Conservation (phyloP, 2,329 filamentous ascomycete genomes). For the Colletotrichum sp. region DNA sequence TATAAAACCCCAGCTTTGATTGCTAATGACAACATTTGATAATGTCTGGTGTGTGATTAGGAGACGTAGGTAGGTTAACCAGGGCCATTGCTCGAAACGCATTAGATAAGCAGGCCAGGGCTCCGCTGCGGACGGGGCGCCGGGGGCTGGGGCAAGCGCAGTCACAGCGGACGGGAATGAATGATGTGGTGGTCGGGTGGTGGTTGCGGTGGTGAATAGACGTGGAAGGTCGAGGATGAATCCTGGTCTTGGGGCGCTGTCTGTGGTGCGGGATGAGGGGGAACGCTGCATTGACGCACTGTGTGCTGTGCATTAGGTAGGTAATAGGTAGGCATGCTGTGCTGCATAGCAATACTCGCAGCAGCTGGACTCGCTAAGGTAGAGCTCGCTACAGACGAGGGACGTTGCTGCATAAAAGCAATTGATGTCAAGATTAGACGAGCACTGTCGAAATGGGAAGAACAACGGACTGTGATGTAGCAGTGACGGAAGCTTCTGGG, state of each 20-base stretch:
- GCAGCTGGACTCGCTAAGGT: background rate
- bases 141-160: constrained; percentile 1
- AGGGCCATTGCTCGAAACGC: constrained; percentile 24
- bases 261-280: background rate
- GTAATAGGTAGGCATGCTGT: background rate
- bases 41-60: constrained; percentile 32
- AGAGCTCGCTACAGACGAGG: background rate
- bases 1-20: constrained; percentile 24
- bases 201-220: background rate
- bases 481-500: background rate
- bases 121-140: constrained; percentile 10
- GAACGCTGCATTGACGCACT: background rate
- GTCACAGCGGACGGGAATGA: background rate
- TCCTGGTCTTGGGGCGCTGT: background rate
- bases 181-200: background rate
- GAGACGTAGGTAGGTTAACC: constrained; percentile 29
- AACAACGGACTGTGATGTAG: background rate
- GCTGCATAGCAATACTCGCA: background rate
- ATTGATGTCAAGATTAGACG: background rate
- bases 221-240: background rate
- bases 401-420: background rate
- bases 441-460: constrained; percentile 8
- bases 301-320: background rate
- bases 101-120: constrained; percentile 29
- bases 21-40: constrained; percentile 36